Percentiles rank a stretch among this genome's conserved stretches.
Evolutionary conservation across 176 grass and related monocot genomes (phyloP).

Genomic region (Stipa capillata): DNA sequence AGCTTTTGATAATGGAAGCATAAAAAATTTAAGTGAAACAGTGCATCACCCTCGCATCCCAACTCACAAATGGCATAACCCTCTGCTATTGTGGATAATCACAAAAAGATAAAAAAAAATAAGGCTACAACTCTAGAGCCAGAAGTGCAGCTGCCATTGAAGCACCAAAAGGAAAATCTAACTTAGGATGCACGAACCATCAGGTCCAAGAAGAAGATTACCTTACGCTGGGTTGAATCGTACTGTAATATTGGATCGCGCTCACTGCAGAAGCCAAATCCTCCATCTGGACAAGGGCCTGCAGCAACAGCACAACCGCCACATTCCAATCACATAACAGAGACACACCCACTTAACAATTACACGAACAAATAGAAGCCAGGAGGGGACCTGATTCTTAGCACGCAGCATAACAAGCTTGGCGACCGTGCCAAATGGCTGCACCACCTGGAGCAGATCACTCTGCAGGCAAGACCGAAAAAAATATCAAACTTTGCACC

Average conservation of each 20-base stretch:
- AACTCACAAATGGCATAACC: neutral
- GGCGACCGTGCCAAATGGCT: constrained; percentile 73
- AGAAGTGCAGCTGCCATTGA: neutral
- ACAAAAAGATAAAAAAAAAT: neutral
- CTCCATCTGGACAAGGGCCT: constrained; percentile 98
- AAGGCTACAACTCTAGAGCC: neutral
- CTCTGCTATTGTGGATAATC: neutral
- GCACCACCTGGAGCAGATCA: constrained; percentile 93
- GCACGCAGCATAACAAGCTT: constrained; percentile 91
- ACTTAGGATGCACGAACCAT: neutral
- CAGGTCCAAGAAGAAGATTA: constrained; percentile 21
- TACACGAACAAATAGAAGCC: neutral
- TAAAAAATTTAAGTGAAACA: neutral
- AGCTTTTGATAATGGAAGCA: neutral
- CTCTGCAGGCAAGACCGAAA: constrained; percentile 26
- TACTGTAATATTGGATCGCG: constrained; percentile 83
- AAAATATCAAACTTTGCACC: neutral
- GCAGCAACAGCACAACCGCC: neutral
- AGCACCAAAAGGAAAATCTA: neutral
- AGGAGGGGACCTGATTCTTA: constrained; percentile 71
- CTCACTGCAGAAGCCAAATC: constrained; percentile 58
- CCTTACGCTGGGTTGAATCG: constrained; percentile 85
- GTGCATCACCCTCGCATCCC: neutral
- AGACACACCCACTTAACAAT: neutral
- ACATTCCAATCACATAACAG: neutral